A percentile compares a stretch with the other conserved stretches of the same genome.
These are phyloP conservation scores for Cadophora sp. DNA, from an alignment of 2,329 filamentous ascomycete genomes.

Conservation along the genomic window DNA sequence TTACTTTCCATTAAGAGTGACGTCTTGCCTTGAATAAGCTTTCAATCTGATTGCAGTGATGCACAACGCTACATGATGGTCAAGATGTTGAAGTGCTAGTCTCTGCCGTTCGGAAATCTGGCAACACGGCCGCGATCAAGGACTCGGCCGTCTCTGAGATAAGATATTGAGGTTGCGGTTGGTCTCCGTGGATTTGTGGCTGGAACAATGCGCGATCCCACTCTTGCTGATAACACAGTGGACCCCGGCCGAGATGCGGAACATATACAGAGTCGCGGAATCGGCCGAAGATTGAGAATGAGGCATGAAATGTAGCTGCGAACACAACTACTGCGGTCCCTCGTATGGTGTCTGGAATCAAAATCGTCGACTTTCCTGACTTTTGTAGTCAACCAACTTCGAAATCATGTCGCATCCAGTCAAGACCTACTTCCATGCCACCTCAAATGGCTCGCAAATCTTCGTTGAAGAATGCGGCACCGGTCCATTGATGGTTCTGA, in stretches of 20 bases:
- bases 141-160: neutral
- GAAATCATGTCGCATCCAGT: neutral
- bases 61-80: neutral
- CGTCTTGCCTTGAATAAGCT: neutral
- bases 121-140: neutral
- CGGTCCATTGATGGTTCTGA: slow-evolving; percentile 42
- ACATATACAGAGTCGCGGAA: neutral
- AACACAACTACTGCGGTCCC: neutral
- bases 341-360: neutral
- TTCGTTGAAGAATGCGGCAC: slow-evolving; percentile 36
- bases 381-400: neutral
- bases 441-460: slow-evolving; percentile 35
- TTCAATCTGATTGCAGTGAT: neutral
- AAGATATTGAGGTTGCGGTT: neutral
- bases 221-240: neutral
- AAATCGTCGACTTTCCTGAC: neutral
- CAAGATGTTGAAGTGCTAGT: neutral
- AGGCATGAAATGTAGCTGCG: neutral
- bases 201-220: neutral
- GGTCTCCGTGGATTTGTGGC: neutral
- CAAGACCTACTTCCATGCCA: slow-evolving; percentile 42
- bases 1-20: neutral
- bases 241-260: neutral
- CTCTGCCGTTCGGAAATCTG: neutral
- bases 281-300: neutral